phyloP scores from a whole-genome alignment of 345 rosid species.

The Combretum micranthum region DNA sequence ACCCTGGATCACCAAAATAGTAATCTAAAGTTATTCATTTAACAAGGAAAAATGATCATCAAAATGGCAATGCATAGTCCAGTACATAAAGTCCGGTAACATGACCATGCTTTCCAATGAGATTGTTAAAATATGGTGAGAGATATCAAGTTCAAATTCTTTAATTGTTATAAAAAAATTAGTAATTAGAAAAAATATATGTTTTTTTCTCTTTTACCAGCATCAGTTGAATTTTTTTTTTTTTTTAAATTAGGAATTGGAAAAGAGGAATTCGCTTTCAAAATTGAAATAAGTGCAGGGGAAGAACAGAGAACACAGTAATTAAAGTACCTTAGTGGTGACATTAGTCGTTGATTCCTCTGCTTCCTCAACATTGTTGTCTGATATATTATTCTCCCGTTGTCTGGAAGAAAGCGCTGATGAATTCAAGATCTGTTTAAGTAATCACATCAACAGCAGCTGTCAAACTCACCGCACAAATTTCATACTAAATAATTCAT shows the following conservation, averaged over 20 bases:
- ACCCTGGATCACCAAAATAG: too few relatives aligned
- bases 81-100: too few relatives aligned
- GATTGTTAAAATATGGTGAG: too few relatives aligned
- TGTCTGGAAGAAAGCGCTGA: constrained; percentile 25
- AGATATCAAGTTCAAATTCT: too few relatives aligned
- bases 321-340: constrained; percentile 14
- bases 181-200: not conserved
- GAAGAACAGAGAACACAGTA: constrained; percentile 10
- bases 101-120: too few relatives aligned
- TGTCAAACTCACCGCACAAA: not conserved
- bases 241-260: not conserved
- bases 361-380: constrained; percentile 18
- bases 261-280: constrained; percentile 1
- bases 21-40: too few relatives aligned
- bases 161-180: too few relatives aligned
- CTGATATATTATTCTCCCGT: constrained; percentile 20
- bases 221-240: not conserved
- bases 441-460: not conserved
- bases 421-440: constrained; percentile 39
- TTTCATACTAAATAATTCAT: not conserved
- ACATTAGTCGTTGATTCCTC: constrained; percentile 25
- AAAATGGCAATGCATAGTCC: too few relatives aligned
- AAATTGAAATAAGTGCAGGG: constrained; percentile 12
- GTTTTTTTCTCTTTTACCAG: not conserved
- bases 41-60: too few relatives aligned